Percentiles rank a stretch among this genome's conserved stretches.
Evolutionary conservation across 1,284 basidiomycete genomes (phyloP).

Genomic region (Xerocomus minutiporus): DNA sequence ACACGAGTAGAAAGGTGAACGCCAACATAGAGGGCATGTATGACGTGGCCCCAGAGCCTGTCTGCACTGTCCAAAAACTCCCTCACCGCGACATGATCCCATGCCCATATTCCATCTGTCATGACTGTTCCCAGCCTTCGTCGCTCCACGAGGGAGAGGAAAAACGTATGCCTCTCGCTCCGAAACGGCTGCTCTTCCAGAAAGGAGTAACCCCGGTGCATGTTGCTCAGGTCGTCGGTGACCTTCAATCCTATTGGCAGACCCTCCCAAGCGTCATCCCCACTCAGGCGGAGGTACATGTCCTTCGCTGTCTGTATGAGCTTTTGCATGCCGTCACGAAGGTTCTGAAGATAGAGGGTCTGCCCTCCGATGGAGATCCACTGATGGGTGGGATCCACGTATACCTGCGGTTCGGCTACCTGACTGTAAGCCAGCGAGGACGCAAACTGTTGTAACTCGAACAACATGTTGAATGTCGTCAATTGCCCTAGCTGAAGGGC

Average conservation of each 20-base stretch:
- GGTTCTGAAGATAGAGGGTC: background rate
- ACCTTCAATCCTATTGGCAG: background rate
- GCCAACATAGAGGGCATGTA: conserved; percentile 4
- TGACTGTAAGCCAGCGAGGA: no score
- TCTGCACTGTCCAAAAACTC: conserved; percentile 1
- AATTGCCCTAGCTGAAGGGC: no score
- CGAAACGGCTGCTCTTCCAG: background rate
- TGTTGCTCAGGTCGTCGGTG: background rate
- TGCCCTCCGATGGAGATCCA: conserved; percentile 1
- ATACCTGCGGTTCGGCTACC: background rate
- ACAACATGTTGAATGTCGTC: no score
- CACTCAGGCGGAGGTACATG: background rate
- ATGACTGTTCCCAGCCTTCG: background rate
- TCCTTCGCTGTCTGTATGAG: background rate
- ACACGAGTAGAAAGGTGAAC: background rate
- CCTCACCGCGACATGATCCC: background rate
- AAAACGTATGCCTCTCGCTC: background rate
- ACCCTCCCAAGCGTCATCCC: background rate
- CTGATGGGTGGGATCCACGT: background rate
- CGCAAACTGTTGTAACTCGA: no score
- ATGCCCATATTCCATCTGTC: background rate
- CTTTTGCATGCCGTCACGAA: background rate
- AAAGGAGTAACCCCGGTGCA: background rate
- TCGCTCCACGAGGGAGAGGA: conserved; percentile 1
- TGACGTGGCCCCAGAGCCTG: conserved; percentile 4